These are phyloP conservation scores for Fusarium nematophilum DNA, from an alignment of 2,329 filamentous ascomycete species.

Conservation along the genomic window DNA sequence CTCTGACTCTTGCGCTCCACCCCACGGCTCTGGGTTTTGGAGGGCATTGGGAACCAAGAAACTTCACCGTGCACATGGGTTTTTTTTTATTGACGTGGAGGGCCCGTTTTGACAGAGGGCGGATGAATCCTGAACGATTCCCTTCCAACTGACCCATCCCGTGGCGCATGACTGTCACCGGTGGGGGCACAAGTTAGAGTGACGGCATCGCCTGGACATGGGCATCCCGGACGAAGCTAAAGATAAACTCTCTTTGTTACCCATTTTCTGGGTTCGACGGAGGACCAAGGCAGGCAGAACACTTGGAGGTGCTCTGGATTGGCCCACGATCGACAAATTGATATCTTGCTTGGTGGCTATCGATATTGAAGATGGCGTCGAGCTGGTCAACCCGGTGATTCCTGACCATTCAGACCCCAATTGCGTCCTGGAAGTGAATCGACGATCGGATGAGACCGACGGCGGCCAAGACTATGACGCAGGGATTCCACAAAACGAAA, in stretches of 20 bases:
- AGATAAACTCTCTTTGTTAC: not conserved
- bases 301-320: not conserved
- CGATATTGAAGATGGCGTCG: not conserved
- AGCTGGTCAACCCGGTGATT: not conserved
- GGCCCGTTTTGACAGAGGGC: slow-evolving; percentile 1
- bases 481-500: not conserved
- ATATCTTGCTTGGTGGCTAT: not conserved
- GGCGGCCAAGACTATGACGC: not conserved
- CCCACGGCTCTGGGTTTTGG: no score
- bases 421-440: not conserved
- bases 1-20: not conserved
- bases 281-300: no score
- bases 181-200: slow-evolving; percentile 3
- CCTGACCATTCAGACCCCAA: no score
- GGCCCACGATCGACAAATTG: not conserved
- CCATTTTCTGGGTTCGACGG: no score
- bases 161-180: not conserved
- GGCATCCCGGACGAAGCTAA: not conserved
- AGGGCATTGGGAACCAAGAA: not conserved
- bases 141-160: no score
- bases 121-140: not conserved
- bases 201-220: not conserved
- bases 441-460: not conserved
- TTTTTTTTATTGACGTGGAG: not conserved
- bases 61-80: not conserved